Base-by-base conservation (phyloP, 805 yeast genomes). In the Starmerella floris region DNA sequence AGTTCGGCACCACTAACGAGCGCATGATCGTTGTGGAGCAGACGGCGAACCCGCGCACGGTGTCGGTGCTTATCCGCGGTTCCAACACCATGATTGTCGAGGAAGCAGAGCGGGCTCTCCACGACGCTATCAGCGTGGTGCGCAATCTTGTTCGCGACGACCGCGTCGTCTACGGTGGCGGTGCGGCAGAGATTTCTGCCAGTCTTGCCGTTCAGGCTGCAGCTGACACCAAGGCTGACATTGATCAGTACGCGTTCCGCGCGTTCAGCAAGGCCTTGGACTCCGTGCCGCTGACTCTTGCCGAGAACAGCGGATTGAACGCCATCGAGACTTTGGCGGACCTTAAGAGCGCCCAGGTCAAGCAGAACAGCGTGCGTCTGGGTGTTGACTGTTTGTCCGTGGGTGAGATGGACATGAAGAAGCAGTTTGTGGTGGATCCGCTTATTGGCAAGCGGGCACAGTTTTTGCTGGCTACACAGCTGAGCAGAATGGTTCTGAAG, bases 141-240 rank as follows among this genome's bases (percentile, higher is more conserved):
- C 81, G 98, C 67, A 93, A 91, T 65, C 73, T 91, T 60, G 79
- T 93, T 40, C 76, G 79, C 56, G 97, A 93, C 62, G 79, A 77
- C 60, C 74, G 95, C 62, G 83, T 91, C 36, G 96, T 93, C n/a
- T 91, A 91, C 58, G 99, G 99, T 50, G 99, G 99, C 55, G 99
- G 99, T 53, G 94, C 98, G 20, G 93, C 97, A 30, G 99, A 91
- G 66, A 77, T 91, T 41, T 73, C 95, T 2, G 81, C 94, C 68
- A 85, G 97, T 13, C 66, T 91, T 53, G 93, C 91, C 16, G 94
- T 91, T 15, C 70, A 84, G 44, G 83, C 79, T 39, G 94, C 81
- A 51, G 96, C 97, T 39, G 95, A 88, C 62, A 77, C 74, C 58
- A 94, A 83, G 63, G 78, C 78, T 55, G 97, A 97, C 44, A 88